These are phyloP conservation scores for Gossypium anomalum DNA, from an alignment of 345 rosid genomes.

Conservation along the genomic window DNA sequence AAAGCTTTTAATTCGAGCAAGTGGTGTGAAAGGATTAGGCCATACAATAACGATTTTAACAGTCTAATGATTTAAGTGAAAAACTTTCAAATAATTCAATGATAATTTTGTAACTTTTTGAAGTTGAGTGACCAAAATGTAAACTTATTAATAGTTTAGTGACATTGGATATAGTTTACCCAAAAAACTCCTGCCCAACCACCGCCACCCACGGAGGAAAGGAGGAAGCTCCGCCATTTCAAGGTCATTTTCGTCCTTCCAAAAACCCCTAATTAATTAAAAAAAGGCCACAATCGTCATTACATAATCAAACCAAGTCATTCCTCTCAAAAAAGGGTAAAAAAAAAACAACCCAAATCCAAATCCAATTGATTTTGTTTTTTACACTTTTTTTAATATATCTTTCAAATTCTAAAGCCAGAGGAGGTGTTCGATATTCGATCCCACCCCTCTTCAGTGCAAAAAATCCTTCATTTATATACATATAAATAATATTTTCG, in stretches of 20 bases:
- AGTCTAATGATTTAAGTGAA: too few species aligned
- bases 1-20: too few species aligned
- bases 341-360: background rate
- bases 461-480: background rate
- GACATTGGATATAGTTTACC: too few species aligned
- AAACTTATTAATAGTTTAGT: too few species aligned
- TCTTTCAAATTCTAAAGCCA: background rate
- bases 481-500: background rate
- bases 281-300: background rate
- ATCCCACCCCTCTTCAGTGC: slow-evolving; percentile 26
- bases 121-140: too few species aligned
- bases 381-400: too few species aligned
- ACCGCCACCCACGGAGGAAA: background rate
- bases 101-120: too few species aligned
- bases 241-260: slow-evolving; percentile 23
- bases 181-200: background rate
- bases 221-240: background rate
- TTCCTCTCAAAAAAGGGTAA: too few species aligned
- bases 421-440: slow-evolving; percentile 29
- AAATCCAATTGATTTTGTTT: background rate
- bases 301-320: background rate
- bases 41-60: too few species aligned
- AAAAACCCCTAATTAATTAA: background rate
- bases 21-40: too few species aligned
- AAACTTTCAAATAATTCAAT: too few species aligned